These are phyloP conservation scores for Rhazya stricta DNA, from an alignment of 257 asterid species.

Conservation along the genomic window DNA sequence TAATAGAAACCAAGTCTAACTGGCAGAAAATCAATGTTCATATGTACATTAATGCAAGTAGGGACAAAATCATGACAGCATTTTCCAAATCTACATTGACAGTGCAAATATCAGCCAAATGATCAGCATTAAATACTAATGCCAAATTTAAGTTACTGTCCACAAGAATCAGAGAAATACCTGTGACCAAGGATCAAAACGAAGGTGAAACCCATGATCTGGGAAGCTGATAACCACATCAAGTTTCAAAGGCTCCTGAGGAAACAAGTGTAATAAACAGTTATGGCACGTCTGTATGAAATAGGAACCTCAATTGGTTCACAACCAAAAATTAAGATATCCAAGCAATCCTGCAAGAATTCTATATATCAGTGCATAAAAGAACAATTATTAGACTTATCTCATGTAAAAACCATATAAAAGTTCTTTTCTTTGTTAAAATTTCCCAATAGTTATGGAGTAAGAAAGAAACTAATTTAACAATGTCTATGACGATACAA, in stretches of 20 bases:
- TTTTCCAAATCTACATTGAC: background rate
- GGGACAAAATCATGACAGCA: background rate
- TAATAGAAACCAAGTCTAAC: background rate
- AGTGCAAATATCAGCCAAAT: background rate
- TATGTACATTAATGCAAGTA: background rate
- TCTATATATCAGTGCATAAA: too few species aligned
- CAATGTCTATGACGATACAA: background rate
- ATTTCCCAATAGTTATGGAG: too few species aligned
- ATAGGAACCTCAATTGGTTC: background rate
- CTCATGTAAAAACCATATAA: too few species aligned
- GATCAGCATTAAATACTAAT: background rate
- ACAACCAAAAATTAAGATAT: background rate
- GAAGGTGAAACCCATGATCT: conserved; percentile 83
- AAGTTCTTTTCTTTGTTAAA: too few species aligned
- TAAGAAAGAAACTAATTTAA: background rate
- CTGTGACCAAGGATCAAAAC: conserved; percentile 94
- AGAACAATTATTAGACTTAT: too few species aligned
- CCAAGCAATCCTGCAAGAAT: background rate
- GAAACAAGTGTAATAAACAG: conserved; percentile 14
- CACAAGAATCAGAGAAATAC: conserved; percentile 32
- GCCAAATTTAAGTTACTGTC: background rate
- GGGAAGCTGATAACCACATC: conserved; percentile 88
- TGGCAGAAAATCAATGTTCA: background rate
- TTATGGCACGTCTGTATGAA: background rate
- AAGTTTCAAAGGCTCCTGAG: conserved; percentile 74